Percentiles rank a stretch among this genome's conserved stretches.
Conservation (phyloP, 2,329 filamentous ascomycete genomes). For the Epicoccum nigrum region DNA sequence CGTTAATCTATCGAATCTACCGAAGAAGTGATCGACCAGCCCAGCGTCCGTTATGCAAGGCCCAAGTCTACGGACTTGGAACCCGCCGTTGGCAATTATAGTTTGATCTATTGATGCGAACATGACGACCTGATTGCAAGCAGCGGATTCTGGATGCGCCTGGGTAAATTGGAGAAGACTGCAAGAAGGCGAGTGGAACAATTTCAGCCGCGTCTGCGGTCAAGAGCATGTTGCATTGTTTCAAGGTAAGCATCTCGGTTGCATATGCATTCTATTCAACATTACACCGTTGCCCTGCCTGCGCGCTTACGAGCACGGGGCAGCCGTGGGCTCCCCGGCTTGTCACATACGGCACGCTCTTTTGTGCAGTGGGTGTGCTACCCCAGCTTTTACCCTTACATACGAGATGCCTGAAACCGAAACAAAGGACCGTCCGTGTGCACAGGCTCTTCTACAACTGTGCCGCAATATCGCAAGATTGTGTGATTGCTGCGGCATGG, state of each 20-base stretch:
- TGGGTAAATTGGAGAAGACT: not conserved
- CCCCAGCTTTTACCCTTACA: not conserved
- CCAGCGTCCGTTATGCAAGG: not conserved
- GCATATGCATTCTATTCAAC: not conserved
- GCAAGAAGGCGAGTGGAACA: not conserved
- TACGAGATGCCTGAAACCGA: slow-evolving; percentile 9
- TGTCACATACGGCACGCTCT: not conserved
- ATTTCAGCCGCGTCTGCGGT: not conserved
- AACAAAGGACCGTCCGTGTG: slow-evolving; percentile 3
- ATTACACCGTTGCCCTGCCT: not conserved
- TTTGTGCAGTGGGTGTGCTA: not conserved
- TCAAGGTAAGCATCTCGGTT: not conserved
- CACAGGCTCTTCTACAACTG: slow-evolving; percentile 12
- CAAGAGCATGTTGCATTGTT: not conserved
- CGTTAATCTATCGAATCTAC: not conserved
- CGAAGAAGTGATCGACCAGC: slow-evolving; percentile 3
- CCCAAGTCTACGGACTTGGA: slow-evolving; percentile 9
- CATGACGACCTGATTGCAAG: slow-evolving; percentile 1
- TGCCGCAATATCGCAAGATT: slow-evolving; percentile 13
- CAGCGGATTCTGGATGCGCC: not conserved
- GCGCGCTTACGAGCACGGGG: slow-evolving; percentile 10
- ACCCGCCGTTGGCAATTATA: not conserved
- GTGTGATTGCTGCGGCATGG: not conserved
- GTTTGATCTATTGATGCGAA: not conserved
- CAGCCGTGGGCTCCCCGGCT: not conserved